Percentiles rank a stretch among this genome's conserved stretches.
These are phyloP conservation scores for Veloporphyrellus conicus DNA, from an alignment of 1,284 basidiomycete genomes.

Conservation along the genomic window DNA sequence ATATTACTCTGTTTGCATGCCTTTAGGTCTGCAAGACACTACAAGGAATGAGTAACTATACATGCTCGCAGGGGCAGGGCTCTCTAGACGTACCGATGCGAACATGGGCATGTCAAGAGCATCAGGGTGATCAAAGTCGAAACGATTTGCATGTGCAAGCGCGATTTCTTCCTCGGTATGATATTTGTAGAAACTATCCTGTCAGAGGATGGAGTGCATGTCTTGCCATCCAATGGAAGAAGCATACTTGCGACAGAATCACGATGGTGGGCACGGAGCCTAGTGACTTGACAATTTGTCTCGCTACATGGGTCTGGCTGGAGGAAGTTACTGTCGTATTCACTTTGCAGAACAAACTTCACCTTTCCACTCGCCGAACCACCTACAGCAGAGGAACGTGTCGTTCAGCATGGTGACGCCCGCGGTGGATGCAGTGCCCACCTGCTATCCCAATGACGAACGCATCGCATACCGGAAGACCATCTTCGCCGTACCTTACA, in stretches of 20 bases:
- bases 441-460: conserved; percentile 95
- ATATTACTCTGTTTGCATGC: conserved; percentile 78
- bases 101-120: conserved; percentile 91
- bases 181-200: conserved; percentile 92
- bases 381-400: conserved; percentile 41
- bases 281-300: conserved; percentile 76
- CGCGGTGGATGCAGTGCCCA: conserved; percentile 43
- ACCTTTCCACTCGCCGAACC: conserved; percentile 95
- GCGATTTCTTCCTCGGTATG: conserved; percentile 76
- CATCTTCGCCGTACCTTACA: conserved; percentile 71
- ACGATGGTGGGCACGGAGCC: conserved; percentile 85
- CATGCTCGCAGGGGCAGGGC: neutral
- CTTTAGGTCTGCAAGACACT: conserved; percentile 86
- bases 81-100: conserved; percentile 53
- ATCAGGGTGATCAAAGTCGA: conserved; percentile 93
- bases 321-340: conserved; percentile 12
- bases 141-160: conserved; percentile 78
- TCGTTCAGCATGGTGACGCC: conserved; percentile 18
- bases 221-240: neutral
- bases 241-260: conserved; percentile 75
- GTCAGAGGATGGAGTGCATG: conserved; percentile 12
- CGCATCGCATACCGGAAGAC: conserved; percentile 63
- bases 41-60: conserved; percentile 4
- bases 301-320: conserved; percentile 82
- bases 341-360: conserved; percentile 13